Percentiles rank a stretch among this genome's conserved stretches.
Conservation (phyloP, 2,329 filamentous ascomycete species). For the Talaromyces sp. region DNA sequence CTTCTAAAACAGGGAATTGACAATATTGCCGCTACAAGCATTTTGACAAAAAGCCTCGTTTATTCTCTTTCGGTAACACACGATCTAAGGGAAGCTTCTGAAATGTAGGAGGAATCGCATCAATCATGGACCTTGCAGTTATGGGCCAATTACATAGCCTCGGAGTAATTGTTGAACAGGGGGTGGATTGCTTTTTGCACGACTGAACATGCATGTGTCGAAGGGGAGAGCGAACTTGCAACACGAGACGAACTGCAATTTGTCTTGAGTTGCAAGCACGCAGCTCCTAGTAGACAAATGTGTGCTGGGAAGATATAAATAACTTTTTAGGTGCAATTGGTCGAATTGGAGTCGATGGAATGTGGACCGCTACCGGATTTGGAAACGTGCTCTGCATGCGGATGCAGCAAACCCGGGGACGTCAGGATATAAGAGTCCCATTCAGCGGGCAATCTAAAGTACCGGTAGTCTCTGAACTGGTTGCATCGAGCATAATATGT, state of each 20-base stretch:
- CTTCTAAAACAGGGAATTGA: neutral
- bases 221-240: neutral
- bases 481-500: conserved; percentile 11
- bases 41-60: neutral
- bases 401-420: conserved; percentile 3
- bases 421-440: neutral
- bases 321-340: neutral
- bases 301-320: neutral
- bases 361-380: conserved; percentile 14
- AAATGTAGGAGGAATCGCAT: neutral
- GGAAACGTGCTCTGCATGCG: conserved; percentile 14
- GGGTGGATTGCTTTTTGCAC: neutral
- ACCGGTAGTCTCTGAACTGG: neutral
- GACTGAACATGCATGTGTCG: neutral
- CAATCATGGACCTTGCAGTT: neutral
- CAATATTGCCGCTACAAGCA: neutral
- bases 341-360: neutral
- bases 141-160: neutral
- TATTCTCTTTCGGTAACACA: neutral
- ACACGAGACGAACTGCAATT: neutral
- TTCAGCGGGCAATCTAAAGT: neutral
- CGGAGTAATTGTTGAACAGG: conserved; percentile 4
- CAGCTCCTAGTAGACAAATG: neutral
- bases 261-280: neutral
- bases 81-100: neutral